A percentile compares a stretch with the other conserved stretches of the same genome.
Evolutionary conservation across 345 rosid genomes (phyloP).

Genomic region (Bruguiera sexangula): DNA sequence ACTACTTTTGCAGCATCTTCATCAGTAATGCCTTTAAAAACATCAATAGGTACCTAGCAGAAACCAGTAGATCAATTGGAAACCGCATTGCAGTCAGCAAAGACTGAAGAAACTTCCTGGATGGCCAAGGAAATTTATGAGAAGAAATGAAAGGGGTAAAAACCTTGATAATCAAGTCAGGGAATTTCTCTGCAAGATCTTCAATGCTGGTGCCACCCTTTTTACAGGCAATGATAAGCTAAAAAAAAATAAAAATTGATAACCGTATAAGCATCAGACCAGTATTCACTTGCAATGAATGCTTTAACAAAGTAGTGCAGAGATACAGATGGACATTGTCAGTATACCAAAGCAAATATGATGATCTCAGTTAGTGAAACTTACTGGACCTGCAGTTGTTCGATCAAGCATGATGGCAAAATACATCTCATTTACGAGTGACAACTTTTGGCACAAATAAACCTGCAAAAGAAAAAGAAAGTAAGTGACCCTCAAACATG

Average conservation of each 20-base stretch:
- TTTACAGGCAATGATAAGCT: conserved; percentile 91
- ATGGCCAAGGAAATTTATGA: conserved; percentile 13
- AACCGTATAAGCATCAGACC: background rate
- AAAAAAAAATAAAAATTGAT: conserved; percentile 15
- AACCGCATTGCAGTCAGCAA: conserved; percentile 4
- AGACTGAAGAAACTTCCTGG: conserved; percentile 8
- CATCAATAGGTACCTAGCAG: conserved; percentile 85
- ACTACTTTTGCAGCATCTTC: conserved; percentile 97
- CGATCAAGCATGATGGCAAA: conserved; percentile 96
- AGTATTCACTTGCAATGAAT: background rate
- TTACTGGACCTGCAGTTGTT: conserved; percentile 91
- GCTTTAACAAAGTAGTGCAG: conserved; percentile 2
- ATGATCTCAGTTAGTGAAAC: conserved; percentile 19
- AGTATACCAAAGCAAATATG: background rate
- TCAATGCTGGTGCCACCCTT: conserved; percentile 99
- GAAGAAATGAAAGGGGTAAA: background rate
- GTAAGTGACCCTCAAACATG: background rate
- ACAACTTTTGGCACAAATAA: conserved; percentile 85
- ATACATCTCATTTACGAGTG: conserved; percentile 98
- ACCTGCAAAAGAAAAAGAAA: conserved; percentile 50
- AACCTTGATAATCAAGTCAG: conserved; percentile 95
- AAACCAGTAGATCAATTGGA: conserved; percentile 18
- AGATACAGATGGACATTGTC: background rate
- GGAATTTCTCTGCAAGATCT: conserved; percentile 97
- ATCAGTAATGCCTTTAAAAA: conserved; percentile 91